phyloP scores from a whole-genome alignment of 179 eudicot species.

The Carnegiea gigantea region DNA sequence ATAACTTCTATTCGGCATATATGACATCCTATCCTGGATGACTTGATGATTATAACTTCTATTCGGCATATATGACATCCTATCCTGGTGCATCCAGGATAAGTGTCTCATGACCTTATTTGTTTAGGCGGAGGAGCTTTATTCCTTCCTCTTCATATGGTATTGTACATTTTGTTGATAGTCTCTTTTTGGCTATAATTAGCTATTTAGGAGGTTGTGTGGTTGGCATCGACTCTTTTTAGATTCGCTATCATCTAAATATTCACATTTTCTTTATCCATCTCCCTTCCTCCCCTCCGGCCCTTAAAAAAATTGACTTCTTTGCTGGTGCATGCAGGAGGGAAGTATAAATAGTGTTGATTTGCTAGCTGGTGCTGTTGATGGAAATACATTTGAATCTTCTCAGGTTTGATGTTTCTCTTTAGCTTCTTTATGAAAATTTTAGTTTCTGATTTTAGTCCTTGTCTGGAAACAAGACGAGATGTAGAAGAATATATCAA shows the following conservation, averaged over 20 bases:
- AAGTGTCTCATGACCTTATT: neutral
- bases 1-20: conserved; percentile 15
- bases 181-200: neutral
- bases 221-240: neutral
- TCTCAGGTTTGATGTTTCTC: conserved; percentile 57
- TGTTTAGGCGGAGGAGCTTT: neutral
- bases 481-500: neutral
- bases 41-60: neutral
- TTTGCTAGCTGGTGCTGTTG: conserved; percentile 63
- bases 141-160: neutral
- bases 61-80: conserved; percentile 21
- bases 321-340: conserved; percentile 49
- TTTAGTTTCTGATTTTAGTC: neutral
- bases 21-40: conserved; percentile 17
- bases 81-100: conserved; percentile 43
- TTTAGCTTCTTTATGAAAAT: neutral
- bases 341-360: conserved; percentile 57
- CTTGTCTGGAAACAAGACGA: neutral
- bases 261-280: neutral
- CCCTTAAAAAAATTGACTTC: neutral
- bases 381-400: conserved; percentile 65
- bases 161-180: neutral
- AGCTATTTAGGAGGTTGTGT: neutral
- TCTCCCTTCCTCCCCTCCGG: neutral
- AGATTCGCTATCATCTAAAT: neutral